Evolutionary conservation across 1,284 basidiomycete species (phyloP), one percentile per base, ranked within the genome.

Genomic region (Ganoderma lingzhi): DNA sequence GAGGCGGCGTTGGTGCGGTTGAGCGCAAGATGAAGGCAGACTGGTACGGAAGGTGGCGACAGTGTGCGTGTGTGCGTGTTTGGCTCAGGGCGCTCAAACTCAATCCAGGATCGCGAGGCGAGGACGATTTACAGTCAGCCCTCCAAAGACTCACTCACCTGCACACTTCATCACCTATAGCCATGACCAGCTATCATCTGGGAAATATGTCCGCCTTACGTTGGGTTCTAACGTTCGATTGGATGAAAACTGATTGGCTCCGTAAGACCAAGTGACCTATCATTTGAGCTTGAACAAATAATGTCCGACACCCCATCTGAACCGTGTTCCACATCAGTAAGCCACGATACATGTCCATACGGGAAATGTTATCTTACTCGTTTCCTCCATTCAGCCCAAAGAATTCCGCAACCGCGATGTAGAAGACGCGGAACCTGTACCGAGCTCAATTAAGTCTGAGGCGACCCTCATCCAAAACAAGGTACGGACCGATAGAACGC

Each of bases 361-460:
- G 55, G 51, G 55, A 53, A 66, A 42, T n/a, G 10, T 64, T 6
- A 84, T 61, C 87, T 76, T 74, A 89, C 88, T 90, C 87, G 78
- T 94, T 85, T 2, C 93, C 92, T 6, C 78, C 78, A 73, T 93
- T 86, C 78, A 90, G 82, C 6, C 83, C 89, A 78, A 94, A 95
- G 70, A 94, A 84, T 76, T 93, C 93, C 6, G 90, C 89, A 72
- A 90, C 92, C 17, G 92, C 91, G 77, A 94, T 85, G 76, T 92
- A 94, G 79, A 94, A 94, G 42, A 93, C 89, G 28, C 91, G 82
- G 78, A 92, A 93, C 68, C 89, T 87, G 69, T 42, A 28, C 2
- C 44, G 0, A 59, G n/a, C 28, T 15, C 39, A 61, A 23, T 15
- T 6, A 23, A 61, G 9, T 14, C 59, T 39, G 23, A 15, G 23